Conservation (phyloP, 2,329 filamentous ascomycete genomes). For the Xylaria sp. region DNA sequence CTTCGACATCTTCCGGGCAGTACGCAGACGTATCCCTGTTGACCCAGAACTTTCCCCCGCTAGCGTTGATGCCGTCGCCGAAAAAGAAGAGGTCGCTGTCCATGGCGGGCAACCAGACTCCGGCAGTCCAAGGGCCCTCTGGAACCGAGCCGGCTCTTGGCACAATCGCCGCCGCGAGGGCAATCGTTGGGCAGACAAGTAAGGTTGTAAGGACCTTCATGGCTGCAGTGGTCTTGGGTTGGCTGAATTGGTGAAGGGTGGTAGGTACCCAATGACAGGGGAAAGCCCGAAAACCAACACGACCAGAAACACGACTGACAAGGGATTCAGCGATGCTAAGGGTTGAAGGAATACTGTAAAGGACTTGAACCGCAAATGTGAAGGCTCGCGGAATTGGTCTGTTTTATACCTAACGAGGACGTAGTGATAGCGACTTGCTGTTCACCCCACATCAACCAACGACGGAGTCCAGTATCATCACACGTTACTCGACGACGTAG, state of each 20-base stretch:
- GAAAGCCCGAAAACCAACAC: neutral
- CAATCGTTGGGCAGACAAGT: constrained; percentile 2
- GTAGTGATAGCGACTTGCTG: neutral
- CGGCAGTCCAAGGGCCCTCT: constrained; percentile 20
- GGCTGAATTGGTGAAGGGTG: neutral
- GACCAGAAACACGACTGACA: neutral
- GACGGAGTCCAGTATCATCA: constrained; percentile 1
- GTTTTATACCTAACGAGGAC: neutral
- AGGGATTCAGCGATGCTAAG: no score
- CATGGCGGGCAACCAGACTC: constrained; percentile 18
- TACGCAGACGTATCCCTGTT: constrained; percentile 25
- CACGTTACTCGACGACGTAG: constrained; percentile 13
- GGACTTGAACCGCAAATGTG: neutral
- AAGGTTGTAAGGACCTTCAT: constrained; percentile 9
- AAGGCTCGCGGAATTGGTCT: neutral
- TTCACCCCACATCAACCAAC: neutral
- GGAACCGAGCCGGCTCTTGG: constrained; percentile 6
- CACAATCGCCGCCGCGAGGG: constrained; percentile 6
- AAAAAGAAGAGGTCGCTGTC: constrained; percentile 7
- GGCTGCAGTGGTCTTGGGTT: neutral
- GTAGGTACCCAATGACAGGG: no score
- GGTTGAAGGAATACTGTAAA: no score
- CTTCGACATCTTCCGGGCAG: constrained; percentile 19
- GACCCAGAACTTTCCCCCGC: constrained; percentile 30
- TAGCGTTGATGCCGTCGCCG: constrained; percentile 26